Evolutionary conservation across 257 asterid species (phyloP).

Genomic region (Nicotiana undulata): DNA sequence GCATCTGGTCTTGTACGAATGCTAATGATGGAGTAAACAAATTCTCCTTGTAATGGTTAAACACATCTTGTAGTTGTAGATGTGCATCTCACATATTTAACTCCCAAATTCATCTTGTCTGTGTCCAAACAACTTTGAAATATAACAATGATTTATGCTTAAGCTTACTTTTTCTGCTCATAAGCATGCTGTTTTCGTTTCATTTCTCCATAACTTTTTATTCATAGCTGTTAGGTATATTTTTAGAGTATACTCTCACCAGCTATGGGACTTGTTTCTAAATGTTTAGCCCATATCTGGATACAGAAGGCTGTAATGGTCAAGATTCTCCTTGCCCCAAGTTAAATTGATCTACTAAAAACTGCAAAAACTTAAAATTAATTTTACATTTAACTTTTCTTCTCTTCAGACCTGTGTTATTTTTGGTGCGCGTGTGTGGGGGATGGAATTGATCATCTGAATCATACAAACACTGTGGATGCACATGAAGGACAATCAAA

Average conservation of each 20-base stretch:
- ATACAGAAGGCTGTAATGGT: background rate
- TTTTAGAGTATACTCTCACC: background rate
- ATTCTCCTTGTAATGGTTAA: background rate
- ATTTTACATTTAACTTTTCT: background rate
- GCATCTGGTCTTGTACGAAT: conserved; percentile 25
- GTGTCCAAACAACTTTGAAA: background rate
- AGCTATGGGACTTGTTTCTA: background rate
- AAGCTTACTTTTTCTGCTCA: background rate
- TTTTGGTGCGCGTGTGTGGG: too few relatives aligned
- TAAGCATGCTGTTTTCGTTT: background rate
- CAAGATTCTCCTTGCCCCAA: background rate
- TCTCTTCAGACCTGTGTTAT: background rate
- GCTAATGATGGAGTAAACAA: conserved; percentile 15
- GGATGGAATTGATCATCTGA: background rate
- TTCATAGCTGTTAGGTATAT: background rate
- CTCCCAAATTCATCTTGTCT: background rate
- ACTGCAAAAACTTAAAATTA: background rate
- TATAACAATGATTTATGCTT: background rate
- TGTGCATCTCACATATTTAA: background rate
- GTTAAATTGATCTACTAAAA: background rate
- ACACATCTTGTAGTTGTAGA: background rate
- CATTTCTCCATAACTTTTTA: background rate
- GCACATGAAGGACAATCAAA: background rate
- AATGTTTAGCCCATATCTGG: background rate
- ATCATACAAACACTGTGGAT: background rate